A percentile compares a stretch with the other conserved stretches of the same genome.
Evolutionary conservation across 345 rosid species (phyloP).

Genomic region (Barbarea vulgaris): DNA sequence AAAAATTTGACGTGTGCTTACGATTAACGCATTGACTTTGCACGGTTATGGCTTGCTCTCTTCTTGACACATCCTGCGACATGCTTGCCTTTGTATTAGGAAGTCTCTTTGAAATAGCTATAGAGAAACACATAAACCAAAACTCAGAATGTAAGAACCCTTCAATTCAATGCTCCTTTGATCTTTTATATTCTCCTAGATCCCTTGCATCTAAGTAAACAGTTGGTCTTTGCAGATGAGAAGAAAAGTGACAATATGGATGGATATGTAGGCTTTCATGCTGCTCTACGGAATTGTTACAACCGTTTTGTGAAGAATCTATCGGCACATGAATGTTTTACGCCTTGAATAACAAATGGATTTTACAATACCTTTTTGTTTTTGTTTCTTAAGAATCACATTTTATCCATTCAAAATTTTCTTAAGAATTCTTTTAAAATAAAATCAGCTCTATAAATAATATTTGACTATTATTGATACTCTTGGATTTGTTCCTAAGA

Average conservation of each 20-base stretch:
- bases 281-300: constrained; percentile 79
- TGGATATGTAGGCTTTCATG: constrained; percentile 87
- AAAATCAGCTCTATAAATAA: too few species aligned
- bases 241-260: constrained; percentile 72
- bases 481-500: too few species aligned
- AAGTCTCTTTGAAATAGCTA: constrained; percentile 85
- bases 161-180: constrained; percentile 17
- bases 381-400: too few species aligned
- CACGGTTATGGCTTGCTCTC: constrained; percentile 95
- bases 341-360: too few species aligned
- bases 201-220: not conserved
- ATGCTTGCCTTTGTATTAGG: constrained; percentile 86
- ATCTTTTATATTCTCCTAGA: not conserved
- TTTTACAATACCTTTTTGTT: too few species aligned
- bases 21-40: too few species aligned
- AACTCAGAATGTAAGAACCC: constrained; percentile 79
- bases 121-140: constrained; percentile 68
- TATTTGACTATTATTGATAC: too few species aligned
- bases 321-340: too few species aligned
- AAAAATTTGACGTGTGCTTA: too few species aligned
- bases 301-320: constrained; percentile 71
- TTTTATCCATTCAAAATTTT: too few species aligned
- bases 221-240: constrained; percentile 53
- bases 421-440: too few species aligned
- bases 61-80: constrained; percentile 93